These are phyloP conservation scores for Lepiota venenata DNA, from an alignment of 768 basidiomycete genomes.

Conservation along the genomic window DNA sequence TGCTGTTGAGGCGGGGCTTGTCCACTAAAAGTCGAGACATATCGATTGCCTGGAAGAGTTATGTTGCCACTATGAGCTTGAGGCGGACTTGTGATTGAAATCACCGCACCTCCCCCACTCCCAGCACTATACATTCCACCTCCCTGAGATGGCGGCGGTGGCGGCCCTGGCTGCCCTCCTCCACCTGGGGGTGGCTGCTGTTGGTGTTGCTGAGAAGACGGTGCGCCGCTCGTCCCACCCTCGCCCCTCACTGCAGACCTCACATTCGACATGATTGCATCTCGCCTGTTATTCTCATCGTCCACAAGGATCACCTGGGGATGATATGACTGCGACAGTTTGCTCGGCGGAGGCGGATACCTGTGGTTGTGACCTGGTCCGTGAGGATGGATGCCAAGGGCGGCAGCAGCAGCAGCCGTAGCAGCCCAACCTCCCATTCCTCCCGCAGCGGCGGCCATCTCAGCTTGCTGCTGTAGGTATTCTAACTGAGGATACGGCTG, in stretches of 20 bases:
- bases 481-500: slow-evolving; percentile 89
- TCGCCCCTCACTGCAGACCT: slow-evolving; percentile 59
- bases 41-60: slow-evolving; percentile 57
- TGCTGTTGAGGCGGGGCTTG: slow-evolving; percentile 24
- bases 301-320: slow-evolving; percentile 66
- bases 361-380: slow-evolving; percentile 42
- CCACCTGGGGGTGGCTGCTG: not conserved
- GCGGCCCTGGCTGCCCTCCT: not conserved
- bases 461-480: slow-evolving; percentile 90
- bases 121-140: slow-evolving; percentile 40
- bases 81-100: slow-evolving; percentile 75
- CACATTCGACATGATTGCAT: slow-evolving; percentile 81
- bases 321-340: slow-evolving; percentile 63
- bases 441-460: slow-evolving; percentile 66
- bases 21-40: slow-evolving; percentile 47
- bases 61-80: slow-evolving; percentile 61
- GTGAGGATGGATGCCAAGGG: slow-evolving; percentile 37
- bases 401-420: slow-evolving; percentile 7
- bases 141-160: slow-evolving; percentile 2
- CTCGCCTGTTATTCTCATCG: slow-evolving; percentile 54
- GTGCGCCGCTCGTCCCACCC: slow-evolving; percentile 16
- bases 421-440: slow-evolving; percentile 10
- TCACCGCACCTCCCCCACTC: slow-evolving; percentile 33
- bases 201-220: slow-evolving; percentile 7
- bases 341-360: slow-evolving; percentile 64